These are phyloP conservation scores for Pseudevernia furfuracea DNA, from an alignment of 495 filamentous ascomycete species.

Conservation along the genomic window DNA sequence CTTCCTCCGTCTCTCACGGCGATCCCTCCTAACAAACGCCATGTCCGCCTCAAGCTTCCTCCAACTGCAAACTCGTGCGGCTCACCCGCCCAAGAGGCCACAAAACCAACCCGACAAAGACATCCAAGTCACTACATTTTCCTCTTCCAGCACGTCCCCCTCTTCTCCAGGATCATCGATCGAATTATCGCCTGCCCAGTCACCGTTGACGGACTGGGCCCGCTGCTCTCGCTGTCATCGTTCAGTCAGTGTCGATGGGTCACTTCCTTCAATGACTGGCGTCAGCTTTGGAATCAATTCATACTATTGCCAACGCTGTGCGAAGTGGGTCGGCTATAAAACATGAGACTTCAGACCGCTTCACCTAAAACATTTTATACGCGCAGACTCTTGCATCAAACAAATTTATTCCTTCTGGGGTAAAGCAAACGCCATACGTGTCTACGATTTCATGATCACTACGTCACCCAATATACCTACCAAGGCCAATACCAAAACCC, in stretches of 20 bases:
- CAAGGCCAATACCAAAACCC: background rate
- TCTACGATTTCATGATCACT: background rate
- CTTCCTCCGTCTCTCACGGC: background rate
- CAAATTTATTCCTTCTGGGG: background rate
- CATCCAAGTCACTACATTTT: background rate
- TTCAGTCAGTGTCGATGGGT: constrained; percentile 38
- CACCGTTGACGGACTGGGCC: constrained; percentile 19
- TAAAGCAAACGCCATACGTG: background rate
- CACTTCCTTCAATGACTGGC: constrained; percentile 43
- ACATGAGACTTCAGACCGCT: constrained; percentile 40
- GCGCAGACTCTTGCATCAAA: background rate
- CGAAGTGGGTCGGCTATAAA: constrained; percentile 60
- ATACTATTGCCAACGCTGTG: constrained; percentile 72
- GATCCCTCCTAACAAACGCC: background rate
- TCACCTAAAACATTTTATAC: background rate
- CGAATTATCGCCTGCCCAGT: constrained; percentile 25
- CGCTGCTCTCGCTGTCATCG: constrained; percentile 46
- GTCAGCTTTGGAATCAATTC: constrained; percentile 69
- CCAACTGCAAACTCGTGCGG: constrained; percentile 33
- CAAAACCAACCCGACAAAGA: constrained; percentile 11
- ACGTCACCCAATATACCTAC: background rate
- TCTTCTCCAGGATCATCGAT: constrained; percentile 24
- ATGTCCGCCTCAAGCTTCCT: constrained; percentile 39
- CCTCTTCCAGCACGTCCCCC: background rate
- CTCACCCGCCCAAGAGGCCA: constrained; percentile 19